Percentiles rank a stretch among this genome's conserved stretches.
Conservation (phyloP, 75 land plant species). For the Cunninghamia lanceolata region DNA sequence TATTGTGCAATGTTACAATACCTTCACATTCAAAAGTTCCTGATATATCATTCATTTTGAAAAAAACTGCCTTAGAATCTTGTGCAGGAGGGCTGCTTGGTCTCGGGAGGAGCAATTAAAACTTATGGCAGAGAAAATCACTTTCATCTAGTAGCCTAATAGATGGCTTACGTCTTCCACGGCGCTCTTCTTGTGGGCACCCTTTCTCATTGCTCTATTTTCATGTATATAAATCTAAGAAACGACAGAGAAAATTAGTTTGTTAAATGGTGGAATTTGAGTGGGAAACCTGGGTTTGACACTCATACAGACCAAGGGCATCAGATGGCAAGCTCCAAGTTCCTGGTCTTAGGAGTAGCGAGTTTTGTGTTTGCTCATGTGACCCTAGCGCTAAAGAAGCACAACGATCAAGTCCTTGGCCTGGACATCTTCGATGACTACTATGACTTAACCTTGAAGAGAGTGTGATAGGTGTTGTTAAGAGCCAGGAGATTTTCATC, state of each 20-base stretch:
- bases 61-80: too few species aligned
- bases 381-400: conserved; percentile 62
- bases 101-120: too few species aligned
- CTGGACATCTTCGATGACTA: conserved; percentile 77
- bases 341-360: conserved; percentile 74
- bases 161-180: conserved; percentile 56
- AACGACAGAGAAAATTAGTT: conserved; percentile 19
- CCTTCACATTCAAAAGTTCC: too few species aligned
- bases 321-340: conserved; percentile 27
- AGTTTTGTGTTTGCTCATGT: conserved; percentile 79
- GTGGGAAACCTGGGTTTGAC: conserved; percentile 45
- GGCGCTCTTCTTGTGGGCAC: conserved; percentile 22
- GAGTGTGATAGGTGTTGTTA: conserved; percentile 34
- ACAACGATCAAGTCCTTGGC: conserved; percentile 81
- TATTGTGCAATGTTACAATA: too few species aligned
- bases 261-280: conserved; percentile 27
- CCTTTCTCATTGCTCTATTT: conserved; percentile 40
- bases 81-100: too few species aligned
- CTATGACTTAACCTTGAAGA: conserved; percentile 65
- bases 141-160: conserved; percentile 24
- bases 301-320: conserved; percentile 22
- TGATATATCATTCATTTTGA: too few species aligned
- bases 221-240: conserved; percentile 36
- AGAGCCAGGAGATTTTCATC: conserved; percentile 41
- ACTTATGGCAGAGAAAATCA: too few species aligned